Evolutionary conservation across 139 green algal species (phyloP).

Genomic region (Chlorokybus atmophyticus): DNA sequence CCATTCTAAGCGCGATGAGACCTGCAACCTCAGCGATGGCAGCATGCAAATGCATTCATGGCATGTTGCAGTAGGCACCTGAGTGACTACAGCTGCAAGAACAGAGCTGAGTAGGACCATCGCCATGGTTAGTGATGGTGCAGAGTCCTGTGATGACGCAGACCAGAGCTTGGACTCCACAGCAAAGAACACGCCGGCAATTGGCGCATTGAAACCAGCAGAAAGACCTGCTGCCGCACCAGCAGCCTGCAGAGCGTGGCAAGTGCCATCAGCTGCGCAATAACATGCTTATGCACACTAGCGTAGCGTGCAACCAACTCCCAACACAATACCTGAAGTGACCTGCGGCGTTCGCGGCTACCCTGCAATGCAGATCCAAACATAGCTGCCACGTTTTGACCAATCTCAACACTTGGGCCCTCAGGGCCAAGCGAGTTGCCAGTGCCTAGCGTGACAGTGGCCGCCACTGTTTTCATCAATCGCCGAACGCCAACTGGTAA

Average conservation of each 20-base stretch:
- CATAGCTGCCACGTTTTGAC: constrained; percentile 47
- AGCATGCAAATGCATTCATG: not conserved
- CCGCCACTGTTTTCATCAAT: constrained; percentile 34
- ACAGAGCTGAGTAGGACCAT: constrained; percentile 61
- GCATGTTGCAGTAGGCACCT: not conserved
- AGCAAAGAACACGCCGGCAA: constrained; percentile 84
- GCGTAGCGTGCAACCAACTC: no score
- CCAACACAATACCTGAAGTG: not conserved
- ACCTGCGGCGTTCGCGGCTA: constrained; percentile 29
- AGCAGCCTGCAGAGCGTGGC: constrained; percentile 44
- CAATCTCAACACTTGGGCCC: constrained; percentile 86
- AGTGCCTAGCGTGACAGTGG: constrained; percentile 60
- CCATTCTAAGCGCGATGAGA: no score
- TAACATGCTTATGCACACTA: no score
- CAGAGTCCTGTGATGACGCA: constrained; percentile 33
- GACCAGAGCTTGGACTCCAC: constrained; percentile 54
- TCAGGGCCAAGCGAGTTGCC: constrained; percentile 79
- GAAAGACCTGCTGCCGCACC: constrained; percentile 62
- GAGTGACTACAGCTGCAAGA: constrained; percentile 31
- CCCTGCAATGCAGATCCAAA: constrained; percentile 37
- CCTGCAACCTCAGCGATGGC: constrained; percentile 8
- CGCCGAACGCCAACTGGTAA: not conserved
- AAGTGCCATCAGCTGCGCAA: constrained; percentile 50
- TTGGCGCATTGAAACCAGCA: constrained; percentile 87
- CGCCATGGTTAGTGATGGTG: constrained; percentile 32